These are phyloP conservation scores for Elymus sibiricus DNA, from an alignment of 176 grass and related monocot genomes.

Conservation along the genomic window DNA sequence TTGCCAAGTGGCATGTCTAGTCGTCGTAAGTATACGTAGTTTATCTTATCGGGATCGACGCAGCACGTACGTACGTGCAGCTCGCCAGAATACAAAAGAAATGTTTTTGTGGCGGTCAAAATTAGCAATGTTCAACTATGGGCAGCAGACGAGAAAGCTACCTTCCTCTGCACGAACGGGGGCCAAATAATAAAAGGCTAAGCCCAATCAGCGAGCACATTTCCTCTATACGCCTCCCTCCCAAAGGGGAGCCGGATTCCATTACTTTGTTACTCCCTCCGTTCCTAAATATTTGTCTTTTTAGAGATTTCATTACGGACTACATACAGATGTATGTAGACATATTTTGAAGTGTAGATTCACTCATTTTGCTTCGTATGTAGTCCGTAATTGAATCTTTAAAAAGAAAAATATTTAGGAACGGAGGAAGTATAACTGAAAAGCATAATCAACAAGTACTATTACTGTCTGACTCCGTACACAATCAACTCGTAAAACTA, in stretches of 20 bases:
- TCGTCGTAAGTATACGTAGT: neutral
- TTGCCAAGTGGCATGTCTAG: conserved; percentile 5
- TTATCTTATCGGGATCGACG: conserved; percentile 27
- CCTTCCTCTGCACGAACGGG: neutral
- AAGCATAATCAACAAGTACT: no score
- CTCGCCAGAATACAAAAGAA: neutral
- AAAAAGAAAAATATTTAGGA: no score
- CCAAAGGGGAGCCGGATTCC: neutral
- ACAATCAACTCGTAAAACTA: no score
- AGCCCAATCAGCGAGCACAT: neutral
- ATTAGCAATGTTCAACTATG: neutral
- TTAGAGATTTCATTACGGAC: no score
- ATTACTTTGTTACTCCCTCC: neutral
- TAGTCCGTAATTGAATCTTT: no score
- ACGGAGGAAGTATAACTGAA: no score
- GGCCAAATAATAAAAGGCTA: neutral
- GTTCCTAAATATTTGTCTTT: no score
- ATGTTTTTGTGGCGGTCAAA: conserved; percentile 1
- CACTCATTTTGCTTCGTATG: no score
- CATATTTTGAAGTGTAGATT: no score
- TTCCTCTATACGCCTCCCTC: neutral
- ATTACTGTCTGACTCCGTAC: neutral
- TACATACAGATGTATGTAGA: no score
- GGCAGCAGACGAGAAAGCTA: neutral
- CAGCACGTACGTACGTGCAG: neutral